Conservation (phyloP, 2,329 filamentous ascomycete genomes). For the Blastomyces gilchristii region DNA sequence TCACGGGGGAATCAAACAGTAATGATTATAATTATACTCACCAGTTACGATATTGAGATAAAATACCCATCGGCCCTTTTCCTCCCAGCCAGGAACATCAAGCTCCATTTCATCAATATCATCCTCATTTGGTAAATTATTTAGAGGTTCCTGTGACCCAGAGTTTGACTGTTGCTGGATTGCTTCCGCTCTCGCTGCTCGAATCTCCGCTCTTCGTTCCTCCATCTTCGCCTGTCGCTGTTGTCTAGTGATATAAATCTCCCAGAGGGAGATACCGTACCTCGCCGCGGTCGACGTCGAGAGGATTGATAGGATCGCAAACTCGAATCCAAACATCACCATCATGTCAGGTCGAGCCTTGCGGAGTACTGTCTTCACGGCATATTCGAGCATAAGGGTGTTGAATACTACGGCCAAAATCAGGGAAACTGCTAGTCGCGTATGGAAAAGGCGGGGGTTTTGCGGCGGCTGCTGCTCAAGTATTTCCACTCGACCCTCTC, state of each 20-base stretch:
- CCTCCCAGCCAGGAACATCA: slow-evolving; percentile 91
- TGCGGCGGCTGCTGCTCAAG: slow-evolving; percentile 89
- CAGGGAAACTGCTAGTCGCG: slow-evolving; percentile 68
- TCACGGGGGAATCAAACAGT: neutral
- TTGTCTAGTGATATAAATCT: slow-evolving; percentile 61
- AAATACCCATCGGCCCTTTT: slow-evolving; percentile 86
- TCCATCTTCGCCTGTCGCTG: slow-evolving; percentile 63
- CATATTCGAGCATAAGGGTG: slow-evolving; percentile 67
- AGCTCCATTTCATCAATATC: slow-evolving; percentile 88
- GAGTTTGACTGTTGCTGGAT: slow-evolving; percentile 30
- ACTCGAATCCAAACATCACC: slow-evolving; percentile 99
- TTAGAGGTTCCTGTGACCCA: slow-evolving; percentile 27
- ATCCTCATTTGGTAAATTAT: slow-evolving; percentile 52
- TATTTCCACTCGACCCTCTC: slow-evolving; percentile 84
- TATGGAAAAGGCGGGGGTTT: slow-evolving; percentile 81
- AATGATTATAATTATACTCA: slow-evolving; percentile 34
- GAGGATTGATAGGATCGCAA: slow-evolving; percentile 72
- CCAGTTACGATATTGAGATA: slow-evolving; percentile 75
- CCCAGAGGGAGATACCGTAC: slow-evolving; percentile 68
- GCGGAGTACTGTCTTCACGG: slow-evolving; percentile 69
- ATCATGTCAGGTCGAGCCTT: slow-evolving; percentile 95
- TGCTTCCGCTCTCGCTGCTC: slow-evolving; percentile 42
- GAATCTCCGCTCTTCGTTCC: slow-evolving; percentile 58
- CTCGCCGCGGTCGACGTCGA: slow-evolving; percentile 69
- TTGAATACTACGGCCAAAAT: slow-evolving; percentile 71